phyloP scores from a whole-genome alignment of 2,329 filamentous ascomycete genomes.

The Microdochium bolleyi region DNA sequence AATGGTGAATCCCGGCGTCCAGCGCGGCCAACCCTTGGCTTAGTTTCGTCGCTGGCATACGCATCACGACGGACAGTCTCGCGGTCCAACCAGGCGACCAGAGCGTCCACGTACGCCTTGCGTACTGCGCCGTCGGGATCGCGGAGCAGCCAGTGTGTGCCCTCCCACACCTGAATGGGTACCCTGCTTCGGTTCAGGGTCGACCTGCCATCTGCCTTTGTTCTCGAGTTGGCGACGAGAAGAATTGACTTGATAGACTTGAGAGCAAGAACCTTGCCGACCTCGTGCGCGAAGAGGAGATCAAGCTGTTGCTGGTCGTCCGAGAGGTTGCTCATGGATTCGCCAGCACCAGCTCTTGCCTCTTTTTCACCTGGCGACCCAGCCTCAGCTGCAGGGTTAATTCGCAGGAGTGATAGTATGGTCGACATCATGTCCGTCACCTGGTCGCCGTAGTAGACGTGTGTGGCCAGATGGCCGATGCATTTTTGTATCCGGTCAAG shows the following conservation, averaged over 20 bases:
- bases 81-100: slow-evolving; percentile 77
- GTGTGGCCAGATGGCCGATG: slow-evolving; percentile 85
- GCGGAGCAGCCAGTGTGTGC: slow-evolving; percentile 86
- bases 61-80: slow-evolving; percentile 65
- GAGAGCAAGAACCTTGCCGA: slow-evolving; percentile 58
- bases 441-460: slow-evolving; percentile 95
- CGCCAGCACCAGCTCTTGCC: slow-evolving; percentile 20
- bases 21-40: not conserved
- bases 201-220: slow-evolving; percentile 47
- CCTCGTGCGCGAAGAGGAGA: slow-evolving; percentile 42
- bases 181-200: slow-evolving; percentile 67
- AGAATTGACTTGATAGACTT: slow-evolving; percentile 77
- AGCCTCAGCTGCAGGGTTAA: slow-evolving; percentile 37
- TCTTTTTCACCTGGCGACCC: slow-evolving; percentile 38
- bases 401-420: slow-evolving; percentile 71
- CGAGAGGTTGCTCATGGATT: slow-evolving; percentile 27
- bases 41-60: slow-evolving; percentile 26
- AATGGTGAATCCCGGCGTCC: not conserved
- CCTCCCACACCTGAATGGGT: slow-evolving; percentile 82
- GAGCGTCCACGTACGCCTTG: slow-evolving; percentile 75
- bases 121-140: slow-evolving; percentile 73
- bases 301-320: slow-evolving; percentile 39
- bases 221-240: slow-evolving; percentile 66
- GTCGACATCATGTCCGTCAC: slow-evolving; percentile 88
- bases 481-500: slow-evolving; percentile 68